Percentiles rank a stretch among this genome's conserved stretches.
These are phyloP conservation scores for Mayamaea pseudoterrestris DNA, from an alignment of 108 stramenopile species.

Conservation along the genomic window DNA sequence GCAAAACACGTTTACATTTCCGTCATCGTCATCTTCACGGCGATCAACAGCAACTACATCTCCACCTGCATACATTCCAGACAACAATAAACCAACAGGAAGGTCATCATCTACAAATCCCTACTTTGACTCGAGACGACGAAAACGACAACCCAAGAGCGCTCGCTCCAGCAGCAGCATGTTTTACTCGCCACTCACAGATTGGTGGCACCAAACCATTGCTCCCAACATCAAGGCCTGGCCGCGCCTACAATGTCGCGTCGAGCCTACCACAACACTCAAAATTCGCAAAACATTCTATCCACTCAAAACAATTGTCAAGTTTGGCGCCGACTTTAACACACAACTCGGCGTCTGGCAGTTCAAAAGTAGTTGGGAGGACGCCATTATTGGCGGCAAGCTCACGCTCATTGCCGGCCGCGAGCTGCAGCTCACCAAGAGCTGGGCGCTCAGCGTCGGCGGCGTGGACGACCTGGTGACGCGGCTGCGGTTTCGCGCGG, in stretches of 20 bases:
- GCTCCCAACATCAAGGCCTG: conserved; percentile 24
- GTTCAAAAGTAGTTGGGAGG: conserved; percentile 56
- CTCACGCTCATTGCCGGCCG: conserved; percentile 36
- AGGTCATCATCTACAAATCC: neutral
- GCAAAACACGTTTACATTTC: too few relatives aligned
- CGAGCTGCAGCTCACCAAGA: conserved; percentile 50
- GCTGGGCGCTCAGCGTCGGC: conserved; percentile 39
- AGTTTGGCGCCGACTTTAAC: conserved; percentile 56
- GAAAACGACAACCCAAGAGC: neutral
- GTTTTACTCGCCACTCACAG: conserved; percentile 15
- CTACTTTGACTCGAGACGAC: neutral
- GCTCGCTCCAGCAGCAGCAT: too few relatives aligned
- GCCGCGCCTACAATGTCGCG: conserved; percentile 37
- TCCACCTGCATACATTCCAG: conserved; percentile 1
- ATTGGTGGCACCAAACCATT: conserved; percentile 35
- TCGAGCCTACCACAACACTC: conserved; percentile 50
- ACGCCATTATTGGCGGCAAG: conserved; percentile 55
- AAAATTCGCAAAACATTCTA: conserved; percentile 50
- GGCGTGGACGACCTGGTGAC: conserved; percentile 54
- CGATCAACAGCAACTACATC: conserved; percentile 1
- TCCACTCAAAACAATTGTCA: conserved; percentile 45
- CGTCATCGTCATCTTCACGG: too few relatives aligned
- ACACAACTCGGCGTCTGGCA: conserved; percentile 65
- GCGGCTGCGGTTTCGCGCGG: conserved; percentile 45
- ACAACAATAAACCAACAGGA: neutral